A percentile compares a stretch with the other conserved stretches of the same genome.
Evolutionary conservation across 257 asterid genomes (phyloP).

Genomic region (Ehretia macrophylla): DNA sequence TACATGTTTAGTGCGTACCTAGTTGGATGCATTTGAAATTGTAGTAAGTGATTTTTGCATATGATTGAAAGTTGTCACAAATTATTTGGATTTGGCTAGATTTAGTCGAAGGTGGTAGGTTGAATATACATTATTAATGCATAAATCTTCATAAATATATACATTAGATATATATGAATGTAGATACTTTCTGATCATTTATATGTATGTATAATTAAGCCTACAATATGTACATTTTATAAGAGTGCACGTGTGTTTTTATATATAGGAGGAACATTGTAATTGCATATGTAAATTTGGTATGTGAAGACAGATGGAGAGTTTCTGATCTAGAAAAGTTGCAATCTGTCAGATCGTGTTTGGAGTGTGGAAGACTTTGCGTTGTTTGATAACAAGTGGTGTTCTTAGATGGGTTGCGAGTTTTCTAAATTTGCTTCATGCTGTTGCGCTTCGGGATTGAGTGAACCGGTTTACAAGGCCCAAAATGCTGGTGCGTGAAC

Average conservation of each 20-base stretch:
- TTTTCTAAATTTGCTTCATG: conserved; percentile 34
- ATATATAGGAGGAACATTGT: neutral
- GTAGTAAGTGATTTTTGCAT: too few species aligned
- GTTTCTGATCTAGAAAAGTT: conserved; percentile 15
- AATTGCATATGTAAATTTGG: neutral
- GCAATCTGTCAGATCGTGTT: neutral
- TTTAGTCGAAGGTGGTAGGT: too few species aligned
- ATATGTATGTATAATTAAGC: too few species aligned
- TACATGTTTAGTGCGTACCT: neutral
- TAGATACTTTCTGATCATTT: too few species aligned
- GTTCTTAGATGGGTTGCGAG: conserved; percentile 39
- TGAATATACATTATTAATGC: too few species aligned
- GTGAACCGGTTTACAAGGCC: conserved; percentile 27
- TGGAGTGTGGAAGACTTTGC: neutral
- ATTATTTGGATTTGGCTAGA: too few species aligned
- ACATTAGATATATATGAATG: too few species aligned
- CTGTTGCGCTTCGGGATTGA: conserved; percentile 34
- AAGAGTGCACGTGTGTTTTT: neutral
- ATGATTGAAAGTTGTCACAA: too few species aligned
- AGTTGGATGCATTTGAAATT: neutral
- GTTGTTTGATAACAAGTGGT: neutral
- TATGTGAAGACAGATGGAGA: conserved; percentile 11
- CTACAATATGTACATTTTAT: neutral
- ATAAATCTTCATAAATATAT: too few species aligned
- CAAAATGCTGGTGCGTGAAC: conserved; percentile 26